Percentiles rank a stretch among this genome's conserved stretches.
phyloP scores from a whole-genome alignment of 345 rosid genomes.

The Euclidium syriacum region DNA sequence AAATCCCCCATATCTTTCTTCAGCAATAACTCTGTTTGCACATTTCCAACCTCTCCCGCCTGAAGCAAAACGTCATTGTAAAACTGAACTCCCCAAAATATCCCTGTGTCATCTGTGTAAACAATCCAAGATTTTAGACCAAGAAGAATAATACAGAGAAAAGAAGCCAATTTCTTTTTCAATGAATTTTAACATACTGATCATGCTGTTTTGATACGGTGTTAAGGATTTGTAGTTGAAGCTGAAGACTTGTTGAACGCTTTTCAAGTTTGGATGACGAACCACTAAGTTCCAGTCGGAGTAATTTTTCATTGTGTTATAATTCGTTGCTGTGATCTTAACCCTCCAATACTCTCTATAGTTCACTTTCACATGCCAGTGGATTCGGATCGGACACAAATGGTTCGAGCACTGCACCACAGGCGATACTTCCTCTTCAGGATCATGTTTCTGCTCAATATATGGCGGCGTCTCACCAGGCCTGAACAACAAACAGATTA shows the following conservation, averaged over 20 bases:
- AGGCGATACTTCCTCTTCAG: conserved; percentile 30
- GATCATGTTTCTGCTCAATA: conserved; percentile 41
- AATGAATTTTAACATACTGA: conserved; percentile 44
- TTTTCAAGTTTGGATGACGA: conserved; percentile 66
- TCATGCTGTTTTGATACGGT: conserved; percentile 31
- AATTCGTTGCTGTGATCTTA: conserved; percentile 59
- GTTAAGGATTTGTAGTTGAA: conserved; percentile 62
- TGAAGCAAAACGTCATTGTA: conserved; percentile 74
- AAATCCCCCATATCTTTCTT: conserved; percentile 49
- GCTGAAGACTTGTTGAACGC: conserved; percentile 59
- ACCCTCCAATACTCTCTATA: conserved; percentile 76
- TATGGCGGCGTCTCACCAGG: conserved; percentile 34
- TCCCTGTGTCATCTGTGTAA: conserved; percentile 77
- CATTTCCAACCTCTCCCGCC: conserved; percentile 57
- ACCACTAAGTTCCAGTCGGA: conserved; percentile 76
- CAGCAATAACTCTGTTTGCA: conserved; percentile 65
- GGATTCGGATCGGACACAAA: conserved; percentile 73
- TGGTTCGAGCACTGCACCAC: conserved; percentile 58
- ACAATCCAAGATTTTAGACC: neutral
- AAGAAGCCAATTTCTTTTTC: neutral
- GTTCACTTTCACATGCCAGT: conserved; percentile 89
- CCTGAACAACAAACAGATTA: too few species aligned
- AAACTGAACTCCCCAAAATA: conserved; percentile 72
- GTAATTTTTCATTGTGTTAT: conserved; percentile 59
- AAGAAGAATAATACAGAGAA: neutral